phyloP scores from a whole-genome alignment of 352 stramenopile species.

The Blastocystis sp. region DNA sequence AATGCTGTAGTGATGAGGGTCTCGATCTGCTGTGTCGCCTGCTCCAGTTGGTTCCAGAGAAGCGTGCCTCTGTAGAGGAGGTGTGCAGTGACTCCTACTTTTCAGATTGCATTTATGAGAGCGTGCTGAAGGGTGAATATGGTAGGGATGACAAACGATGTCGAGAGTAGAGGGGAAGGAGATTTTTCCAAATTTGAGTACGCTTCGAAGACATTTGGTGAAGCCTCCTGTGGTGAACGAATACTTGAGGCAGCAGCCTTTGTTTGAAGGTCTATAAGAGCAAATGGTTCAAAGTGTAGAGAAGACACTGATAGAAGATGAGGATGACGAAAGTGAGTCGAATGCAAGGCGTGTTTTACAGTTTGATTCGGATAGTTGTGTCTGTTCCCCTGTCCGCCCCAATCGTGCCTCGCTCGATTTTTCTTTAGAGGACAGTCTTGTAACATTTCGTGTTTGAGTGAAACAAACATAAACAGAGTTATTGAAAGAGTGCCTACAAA shows the following conservation, averaged over 20 bases:
- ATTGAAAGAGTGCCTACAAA: conserved; percentile 42
- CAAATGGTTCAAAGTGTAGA: background rate
- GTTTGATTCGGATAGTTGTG: conserved; percentile 2
- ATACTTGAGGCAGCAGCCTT: background rate
- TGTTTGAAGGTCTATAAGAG: background rate
- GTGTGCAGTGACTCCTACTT: conserved; percentile 13
- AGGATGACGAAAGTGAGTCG: background rate
- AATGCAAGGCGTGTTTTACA: background rate
- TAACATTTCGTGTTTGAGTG: background rate
- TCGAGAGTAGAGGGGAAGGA: background rate
- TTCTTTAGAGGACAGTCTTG: background rate
- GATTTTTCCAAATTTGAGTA: background rate
- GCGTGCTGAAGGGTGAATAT: background rate
- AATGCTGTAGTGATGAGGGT: background rate
- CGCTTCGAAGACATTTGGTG: background rate
- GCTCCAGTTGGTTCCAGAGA: background rate
- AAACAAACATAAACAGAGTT: background rate
- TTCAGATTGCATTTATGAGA: background rate
- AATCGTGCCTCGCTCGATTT: background rate
- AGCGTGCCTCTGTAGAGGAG: background rate
- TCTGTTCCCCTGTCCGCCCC: background rate
- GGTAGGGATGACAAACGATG: background rate
- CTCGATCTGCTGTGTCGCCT: background rate
- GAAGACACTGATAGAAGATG: background rate
- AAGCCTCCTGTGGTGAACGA: conserved; percentile 7